These are phyloP conservation scores for Fusarium sp. DNA, from an alignment of 2,329 filamentous ascomycete genomes.

Conservation along the genomic window DNA sequence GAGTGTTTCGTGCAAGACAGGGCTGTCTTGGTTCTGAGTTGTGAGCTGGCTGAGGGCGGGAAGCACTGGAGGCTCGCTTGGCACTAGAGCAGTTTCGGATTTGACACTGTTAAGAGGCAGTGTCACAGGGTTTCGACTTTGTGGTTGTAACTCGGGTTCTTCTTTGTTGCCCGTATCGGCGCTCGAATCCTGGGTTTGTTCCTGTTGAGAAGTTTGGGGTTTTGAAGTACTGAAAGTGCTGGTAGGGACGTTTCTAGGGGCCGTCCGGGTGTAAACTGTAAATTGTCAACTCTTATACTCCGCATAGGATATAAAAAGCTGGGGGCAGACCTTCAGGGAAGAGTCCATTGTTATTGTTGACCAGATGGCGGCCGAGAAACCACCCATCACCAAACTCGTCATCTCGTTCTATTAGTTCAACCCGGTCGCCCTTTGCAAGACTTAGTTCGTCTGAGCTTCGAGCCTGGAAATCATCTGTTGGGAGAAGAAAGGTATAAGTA, in stretches of 20 bases:
- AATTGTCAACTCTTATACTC: constrained; percentile 42
- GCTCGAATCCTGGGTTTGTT: constrained; percentile 49
- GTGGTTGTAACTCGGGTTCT: constrained; percentile 50
- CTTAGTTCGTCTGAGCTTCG: constrained; percentile 94
- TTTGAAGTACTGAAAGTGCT: constrained; percentile 50
- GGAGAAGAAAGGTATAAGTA: constrained; percentile 21
- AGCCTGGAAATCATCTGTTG: constrained; percentile 87
- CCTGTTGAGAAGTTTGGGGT: constrained; percentile 48
- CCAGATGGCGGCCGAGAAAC: constrained; percentile 82
- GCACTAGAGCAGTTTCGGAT: constrained; percentile 43
- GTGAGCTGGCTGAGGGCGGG: constrained; percentile 54
- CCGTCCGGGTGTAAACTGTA: constrained; percentile 71
- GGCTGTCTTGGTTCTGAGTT: constrained; percentile 65
- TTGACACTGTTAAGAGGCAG: constrained; percentile 61
- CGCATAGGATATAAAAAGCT: constrained; percentile 17
- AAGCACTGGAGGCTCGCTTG: constrained; percentile 46
- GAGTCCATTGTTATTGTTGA: constrained; percentile 79
- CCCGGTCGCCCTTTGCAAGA: constrained; percentile 84
- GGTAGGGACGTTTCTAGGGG: constrained; percentile 60
- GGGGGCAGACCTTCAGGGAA: constrained; percentile 80
- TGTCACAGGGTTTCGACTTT: constrained; percentile 56
- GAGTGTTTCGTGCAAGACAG: constrained; percentile 92
- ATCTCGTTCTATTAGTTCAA: constrained; percentile 86
- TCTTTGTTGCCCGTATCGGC: constrained; percentile 45
- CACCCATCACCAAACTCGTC: constrained; percentile 91